These are phyloP conservation scores for Pinus tabuliformis DNA, from an alignment of 75 land plant genomes.

Conservation along the genomic window DNA sequence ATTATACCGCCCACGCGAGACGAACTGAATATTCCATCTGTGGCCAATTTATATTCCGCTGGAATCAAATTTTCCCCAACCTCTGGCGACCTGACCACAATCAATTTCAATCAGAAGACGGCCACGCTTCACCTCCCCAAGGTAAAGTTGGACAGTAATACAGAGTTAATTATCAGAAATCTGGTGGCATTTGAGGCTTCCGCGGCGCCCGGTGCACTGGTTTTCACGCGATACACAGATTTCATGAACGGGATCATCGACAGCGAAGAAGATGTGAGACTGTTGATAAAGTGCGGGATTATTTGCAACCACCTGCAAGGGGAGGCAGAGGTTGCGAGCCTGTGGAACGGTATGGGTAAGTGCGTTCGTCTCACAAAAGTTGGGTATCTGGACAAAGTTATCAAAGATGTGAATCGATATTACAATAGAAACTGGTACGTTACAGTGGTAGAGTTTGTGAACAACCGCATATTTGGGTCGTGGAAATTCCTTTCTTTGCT, in stretches of 20 bases:
- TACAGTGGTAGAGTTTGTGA: too few relatives aligned
- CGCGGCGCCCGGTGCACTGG: conserved; percentile 27
- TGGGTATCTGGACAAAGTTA: too few relatives aligned
- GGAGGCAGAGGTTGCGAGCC: too few relatives aligned
- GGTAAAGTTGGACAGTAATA: background rate
- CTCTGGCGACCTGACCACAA: conserved; percentile 17
- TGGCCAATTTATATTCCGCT: conserved; percentile 15
- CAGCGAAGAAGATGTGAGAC: conserved; percentile 28
- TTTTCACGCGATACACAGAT: conserved; percentile 53
- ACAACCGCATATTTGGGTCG: too few relatives aligned
- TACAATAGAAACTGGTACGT: too few relatives aligned
- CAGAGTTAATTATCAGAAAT: too few relatives aligned
- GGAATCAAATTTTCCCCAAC: conserved; percentile 31
- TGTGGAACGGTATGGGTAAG: too few relatives aligned
- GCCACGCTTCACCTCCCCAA: conserved; percentile 27
- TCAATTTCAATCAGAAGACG: conserved; percentile 30
- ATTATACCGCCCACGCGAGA: background rate
- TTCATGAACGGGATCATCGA: background rate
- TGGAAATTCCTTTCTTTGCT: too few relatives aligned
- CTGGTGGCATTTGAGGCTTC: conserved; percentile 15
- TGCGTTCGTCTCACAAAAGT: too few relatives aligned
- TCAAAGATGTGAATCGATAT: too few relatives aligned
- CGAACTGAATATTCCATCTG: conserved; percentile 36
- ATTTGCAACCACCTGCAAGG: too few relatives aligned
- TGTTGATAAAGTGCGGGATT: background rate